These are phyloP conservation scores for Lentinula detonsa DNA, from an alignment of 768 basidiomycete genomes.

Conservation along the genomic window DNA sequence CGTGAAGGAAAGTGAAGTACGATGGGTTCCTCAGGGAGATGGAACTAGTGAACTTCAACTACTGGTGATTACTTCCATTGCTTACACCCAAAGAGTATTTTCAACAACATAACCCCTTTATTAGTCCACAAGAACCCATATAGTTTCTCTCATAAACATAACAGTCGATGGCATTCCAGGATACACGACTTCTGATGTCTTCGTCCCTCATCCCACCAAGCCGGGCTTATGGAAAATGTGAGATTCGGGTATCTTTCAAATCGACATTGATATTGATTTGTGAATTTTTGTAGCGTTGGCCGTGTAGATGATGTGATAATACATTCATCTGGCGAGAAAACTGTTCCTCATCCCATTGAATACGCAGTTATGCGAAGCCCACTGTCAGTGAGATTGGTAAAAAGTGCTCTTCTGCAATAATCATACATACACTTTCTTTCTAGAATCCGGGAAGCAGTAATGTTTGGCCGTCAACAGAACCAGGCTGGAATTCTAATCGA, in stretches of 20 bases:
- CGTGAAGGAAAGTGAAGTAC: not conserved
- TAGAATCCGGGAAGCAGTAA: slow-evolving; percentile 19
- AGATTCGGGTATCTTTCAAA: not conserved
- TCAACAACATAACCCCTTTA: too few relatives aligned
- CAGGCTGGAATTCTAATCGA: slow-evolving; percentile 26
- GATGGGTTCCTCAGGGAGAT: slow-evolving; percentile 8
- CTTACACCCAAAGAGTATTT: too few relatives aligned
- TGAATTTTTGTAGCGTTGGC: slow-evolving; percentile 13
- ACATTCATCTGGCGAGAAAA: slow-evolving; percentile 25
- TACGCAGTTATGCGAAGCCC: slow-evolving; percentile 15
- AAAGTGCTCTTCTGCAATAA: too few relatives aligned
- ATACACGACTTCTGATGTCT: slow-evolving; percentile 37
- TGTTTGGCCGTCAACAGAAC: slow-evolving; percentile 35
- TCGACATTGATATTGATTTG: slow-evolving; percentile 21
- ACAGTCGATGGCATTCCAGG: slow-evolving; percentile 26
- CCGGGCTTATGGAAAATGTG: slow-evolving; percentile 23
- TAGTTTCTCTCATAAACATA: slow-evolving; percentile 16
- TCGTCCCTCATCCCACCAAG: slow-evolving; percentile 37
- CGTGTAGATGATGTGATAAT: slow-evolving; percentile 24
- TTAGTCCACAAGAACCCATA: slow-evolving; percentile 11
- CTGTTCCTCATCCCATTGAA: slow-evolving; percentile 23
- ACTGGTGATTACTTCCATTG: not conserved
- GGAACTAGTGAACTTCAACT: slow-evolving; percentile 4
- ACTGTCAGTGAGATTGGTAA: slow-evolving; percentile 11
- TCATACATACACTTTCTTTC: not conserved